Evolutionary conservation across 768 basidiomycete species (phyloP), one percentile per base, ranked within the genome.

Genomic region (Pleurotus pulmonarius): DNA sequence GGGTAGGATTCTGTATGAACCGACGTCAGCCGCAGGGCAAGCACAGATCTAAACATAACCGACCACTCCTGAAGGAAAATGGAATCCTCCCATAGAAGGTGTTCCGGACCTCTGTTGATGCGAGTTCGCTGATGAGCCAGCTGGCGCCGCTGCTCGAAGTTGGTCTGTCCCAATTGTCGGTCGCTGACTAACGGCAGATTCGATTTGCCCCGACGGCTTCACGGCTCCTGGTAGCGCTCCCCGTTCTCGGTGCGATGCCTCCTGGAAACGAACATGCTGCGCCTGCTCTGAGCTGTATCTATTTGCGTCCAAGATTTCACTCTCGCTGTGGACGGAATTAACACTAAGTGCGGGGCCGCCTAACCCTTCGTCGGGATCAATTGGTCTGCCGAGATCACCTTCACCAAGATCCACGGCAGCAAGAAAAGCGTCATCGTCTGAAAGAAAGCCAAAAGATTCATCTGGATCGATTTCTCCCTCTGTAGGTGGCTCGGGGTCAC

Each of bases 341-440:
- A 16, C 56, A 45, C 56, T 48, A 26, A 51, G 46, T 54, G 59
- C 29, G 44, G 59, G 56, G 25, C 62, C 61, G 12, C 69, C 65
- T 25, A 73, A 44, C 2, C 70, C 73, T 47, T 79, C 78, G 24
- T 73, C 75, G 20, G 73, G 71, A 56, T 82, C 74, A 38, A 85
- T 73, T 0, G 73, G 77, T 47, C 70, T 63, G 7, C 78, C 81
- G 0, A 78, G 60, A 58, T 80, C 79, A 37, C 71, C 73, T 16
- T 79, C 79, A 1, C 73, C 76, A 11, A 83, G 66, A 57, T 84
- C 83, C 20, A 85, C 74, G 8, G 75, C 68, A 16, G 87, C 86
- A 37, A 86, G 71, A 61, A 88, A 79, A 1, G 77, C 83, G 53
- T 84, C 87, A 53, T 90, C 88, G 40, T 91, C 86, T 1, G 86